Conservation (phyloP, 1,284 basidiomycete species). For the Fomitopsis betulina region DNA sequence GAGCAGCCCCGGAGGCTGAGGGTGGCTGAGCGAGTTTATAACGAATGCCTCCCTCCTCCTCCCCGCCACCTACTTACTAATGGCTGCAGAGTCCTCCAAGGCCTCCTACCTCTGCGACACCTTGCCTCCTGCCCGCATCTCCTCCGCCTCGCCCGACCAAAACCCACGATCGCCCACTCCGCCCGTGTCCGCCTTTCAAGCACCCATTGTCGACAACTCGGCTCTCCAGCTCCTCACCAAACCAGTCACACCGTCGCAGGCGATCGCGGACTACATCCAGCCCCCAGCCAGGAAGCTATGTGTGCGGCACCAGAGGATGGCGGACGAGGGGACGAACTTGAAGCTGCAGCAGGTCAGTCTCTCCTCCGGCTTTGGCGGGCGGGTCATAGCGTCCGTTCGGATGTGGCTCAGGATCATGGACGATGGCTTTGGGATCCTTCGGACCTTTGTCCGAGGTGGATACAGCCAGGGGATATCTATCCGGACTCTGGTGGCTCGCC, state of each 20-base stretch:
- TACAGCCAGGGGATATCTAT: not conserved
- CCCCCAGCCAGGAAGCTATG: slow-evolving; percentile 73
- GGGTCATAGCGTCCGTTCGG: not conserved
- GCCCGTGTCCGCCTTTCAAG: slow-evolving; percentile 27
- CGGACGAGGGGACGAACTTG: slow-evolving; percentile 90
- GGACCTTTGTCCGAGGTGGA: not conserved
- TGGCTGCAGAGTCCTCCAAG: slow-evolving; percentile 22
- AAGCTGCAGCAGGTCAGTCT: slow-evolving; percentile 85
- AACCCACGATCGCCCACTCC: slow-evolving; percentile 21
- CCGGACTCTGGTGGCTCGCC: not conserved
- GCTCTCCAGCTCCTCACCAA: slow-evolving; percentile 5
- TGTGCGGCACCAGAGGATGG: slow-evolving; percentile 93
- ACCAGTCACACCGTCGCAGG: slow-evolving; percentile 3
- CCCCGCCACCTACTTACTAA: not conserved
- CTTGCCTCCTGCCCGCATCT: slow-evolving; percentile 58
- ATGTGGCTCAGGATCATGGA: not conserved
- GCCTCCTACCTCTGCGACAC: slow-evolving; percentile 59
- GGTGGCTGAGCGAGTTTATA: not conserved
- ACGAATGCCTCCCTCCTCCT: slow-evolving; percentile 2
- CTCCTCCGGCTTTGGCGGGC: not conserved
- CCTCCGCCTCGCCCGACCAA: slow-evolving; percentile 27
- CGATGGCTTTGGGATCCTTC: not conserved
- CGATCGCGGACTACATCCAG: slow-evolving; percentile 14
- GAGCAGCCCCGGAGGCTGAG: too few species aligned
- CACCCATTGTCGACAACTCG: slow-evolving; percentile 23